A percentile compares a stretch with the other conserved stretches of the same genome.
Evolutionary conservation across 2,329 filamentous ascomycete species (phyloP).

Genomic region (Zopfia rhizophila): DNA sequence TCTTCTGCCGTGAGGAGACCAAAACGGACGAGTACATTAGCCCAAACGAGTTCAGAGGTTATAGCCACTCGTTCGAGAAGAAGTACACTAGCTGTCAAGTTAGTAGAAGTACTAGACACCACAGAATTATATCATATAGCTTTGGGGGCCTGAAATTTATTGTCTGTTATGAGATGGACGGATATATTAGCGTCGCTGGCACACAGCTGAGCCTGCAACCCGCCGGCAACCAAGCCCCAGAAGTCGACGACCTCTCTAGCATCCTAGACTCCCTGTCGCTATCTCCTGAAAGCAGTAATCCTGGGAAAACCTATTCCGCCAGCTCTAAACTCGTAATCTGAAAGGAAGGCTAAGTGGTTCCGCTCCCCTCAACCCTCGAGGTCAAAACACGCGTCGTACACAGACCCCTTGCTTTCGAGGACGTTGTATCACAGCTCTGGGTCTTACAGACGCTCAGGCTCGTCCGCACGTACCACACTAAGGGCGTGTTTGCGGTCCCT

Average conservation of each 20-base stretch:
- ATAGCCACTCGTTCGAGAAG: constrained; percentile 59
- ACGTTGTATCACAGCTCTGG: constrained; percentile 58
- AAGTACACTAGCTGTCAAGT: constrained; percentile 52
- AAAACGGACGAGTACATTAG: constrained; percentile 17
- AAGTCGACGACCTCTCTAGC: constrained; percentile 10
- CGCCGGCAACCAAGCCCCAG: neutral
- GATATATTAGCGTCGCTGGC: constrained; percentile 41
- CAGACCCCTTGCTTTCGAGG: constrained; percentile 45
- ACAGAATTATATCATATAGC: constrained; percentile 58
- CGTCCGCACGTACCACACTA: constrained; percentile 56
- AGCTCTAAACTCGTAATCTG: constrained; percentile 32
- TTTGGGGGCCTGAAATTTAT: constrained; percentile 52
- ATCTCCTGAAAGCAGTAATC: constrained; percentile 8
- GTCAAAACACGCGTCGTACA: constrained; percentile 57
- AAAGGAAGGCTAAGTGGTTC: constrained; percentile 36
- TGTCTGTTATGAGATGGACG: constrained; percentile 53
- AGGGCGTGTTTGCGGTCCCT: constrained; percentile 46
- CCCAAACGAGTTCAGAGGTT: constrained; percentile 53
- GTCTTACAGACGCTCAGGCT: constrained; percentile 60
- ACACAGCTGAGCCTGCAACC: constrained; percentile 6
- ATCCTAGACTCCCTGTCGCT: constrained; percentile 16
- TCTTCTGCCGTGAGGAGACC: constrained; percentile 37
- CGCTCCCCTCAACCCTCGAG: constrained; percentile 52
- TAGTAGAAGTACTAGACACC: constrained; percentile 55
- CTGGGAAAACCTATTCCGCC: constrained; percentile 1